Percentiles rank a stretch among this genome's conserved stretches.
These are phyloP conservation scores for Ulota crispa DNA, from an alignment of 225 moss, liverwort and hornwort species.

Conservation along the genomic window DNA sequence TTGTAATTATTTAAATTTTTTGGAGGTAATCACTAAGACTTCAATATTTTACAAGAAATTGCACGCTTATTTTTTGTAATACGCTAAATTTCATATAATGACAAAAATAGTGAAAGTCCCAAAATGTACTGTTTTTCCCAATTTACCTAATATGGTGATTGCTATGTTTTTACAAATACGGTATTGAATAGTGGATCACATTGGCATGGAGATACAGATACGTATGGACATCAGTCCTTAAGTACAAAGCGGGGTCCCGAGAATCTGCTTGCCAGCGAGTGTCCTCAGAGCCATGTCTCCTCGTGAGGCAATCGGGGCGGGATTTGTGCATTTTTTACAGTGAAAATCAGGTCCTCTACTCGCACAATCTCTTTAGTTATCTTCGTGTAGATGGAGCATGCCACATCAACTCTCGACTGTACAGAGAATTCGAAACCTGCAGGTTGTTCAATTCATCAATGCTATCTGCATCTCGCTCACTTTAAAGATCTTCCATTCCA, in stretches of 20 bases:
- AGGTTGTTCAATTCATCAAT: background rate
- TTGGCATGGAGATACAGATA: background rate
- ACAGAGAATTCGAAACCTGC: background rate
- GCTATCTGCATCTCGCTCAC: background rate
- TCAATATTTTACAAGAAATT: too few species aligned
- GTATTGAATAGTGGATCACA: too few species aligned
- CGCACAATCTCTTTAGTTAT: background rate
- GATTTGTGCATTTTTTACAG: conserved; percentile 7
- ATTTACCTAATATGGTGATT: too few species aligned
- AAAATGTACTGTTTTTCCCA: too few species aligned
- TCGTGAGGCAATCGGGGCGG: conserved; percentile 8
- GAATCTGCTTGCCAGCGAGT: background rate
- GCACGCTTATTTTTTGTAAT: too few species aligned
- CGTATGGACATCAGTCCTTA: background rate
- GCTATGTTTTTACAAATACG: background rate
- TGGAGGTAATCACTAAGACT: too few species aligned
- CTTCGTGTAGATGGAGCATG: background rate
- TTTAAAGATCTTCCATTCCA: background rate
- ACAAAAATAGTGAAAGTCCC: too few species aligned
- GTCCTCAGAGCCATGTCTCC: background rate
- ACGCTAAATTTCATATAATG: too few species aligned
- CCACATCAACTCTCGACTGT: background rate
- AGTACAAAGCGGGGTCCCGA: too few species aligned
- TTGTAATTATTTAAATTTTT: too few species aligned
- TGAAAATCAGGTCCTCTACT: background rate